A percentile compares a stretch with the other conserved stretches of the same genome.
phyloP scores from a whole-genome alignment of 345 rosid species.

The Sonneratia caseolaris region DNA sequence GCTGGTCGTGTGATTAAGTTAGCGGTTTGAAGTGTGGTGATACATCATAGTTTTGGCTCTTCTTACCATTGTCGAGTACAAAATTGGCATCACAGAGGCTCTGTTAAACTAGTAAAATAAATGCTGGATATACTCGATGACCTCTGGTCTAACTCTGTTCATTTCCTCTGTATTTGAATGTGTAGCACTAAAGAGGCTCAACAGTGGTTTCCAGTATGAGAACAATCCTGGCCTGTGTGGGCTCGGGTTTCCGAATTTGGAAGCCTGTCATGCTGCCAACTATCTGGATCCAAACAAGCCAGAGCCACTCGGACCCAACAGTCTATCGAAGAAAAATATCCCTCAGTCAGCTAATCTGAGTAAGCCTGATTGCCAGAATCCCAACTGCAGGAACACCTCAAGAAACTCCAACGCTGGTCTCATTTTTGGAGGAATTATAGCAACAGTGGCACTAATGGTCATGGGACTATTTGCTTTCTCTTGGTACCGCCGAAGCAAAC shows the following conservation, averaged over 20 bases:
- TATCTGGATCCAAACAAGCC: constrained; percentile 35
- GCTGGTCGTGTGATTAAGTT: background rate
- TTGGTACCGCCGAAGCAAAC: constrained; percentile 57
- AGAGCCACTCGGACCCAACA: constrained; percentile 52
- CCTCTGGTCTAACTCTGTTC: too few relatives aligned
- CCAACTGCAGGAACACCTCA: constrained; percentile 24
- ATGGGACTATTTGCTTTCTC: constrained; percentile 38
- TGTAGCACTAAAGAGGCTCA: constrained; percentile 70
- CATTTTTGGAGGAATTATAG: constrained; percentile 38
- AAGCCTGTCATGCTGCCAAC: constrained; percentile 37
- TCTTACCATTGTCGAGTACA: background rate
- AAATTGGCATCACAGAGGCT: background rate
- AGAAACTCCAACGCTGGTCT: constrained; percentile 28
- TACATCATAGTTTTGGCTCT: background rate
- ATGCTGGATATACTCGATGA: too few relatives aligned
- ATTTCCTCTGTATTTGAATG: background rate
- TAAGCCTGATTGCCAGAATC: constrained; percentile 29
- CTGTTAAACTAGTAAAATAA: too few relatives aligned
- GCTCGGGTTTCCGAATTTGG: constrained; percentile 42
- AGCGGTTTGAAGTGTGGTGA: background rate
- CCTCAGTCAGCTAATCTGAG: constrained; percentile 59
- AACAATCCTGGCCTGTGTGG: constrained; percentile 79
- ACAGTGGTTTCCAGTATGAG: constrained; percentile 55
- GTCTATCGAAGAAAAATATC: constrained; percentile 30
- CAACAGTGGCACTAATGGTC: constrained; percentile 25